phyloP scores from a whole-genome alignment of 805 yeast species.

The Candida multigemmis region DNA sequence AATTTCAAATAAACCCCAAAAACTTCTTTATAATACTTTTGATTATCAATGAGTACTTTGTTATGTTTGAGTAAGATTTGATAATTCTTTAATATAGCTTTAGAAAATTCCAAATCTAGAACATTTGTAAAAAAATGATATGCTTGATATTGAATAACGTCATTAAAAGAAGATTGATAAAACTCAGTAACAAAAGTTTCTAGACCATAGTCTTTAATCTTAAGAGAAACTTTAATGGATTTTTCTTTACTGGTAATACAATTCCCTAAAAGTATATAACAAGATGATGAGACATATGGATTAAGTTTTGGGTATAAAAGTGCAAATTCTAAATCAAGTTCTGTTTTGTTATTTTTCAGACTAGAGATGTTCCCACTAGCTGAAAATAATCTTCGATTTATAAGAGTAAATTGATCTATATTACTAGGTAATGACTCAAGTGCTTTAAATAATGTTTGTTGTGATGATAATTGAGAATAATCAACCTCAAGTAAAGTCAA shows the following conservation, averaged over 20 bases:
- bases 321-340: conserved; percentile 8
- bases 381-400: conserved; percentile 21
- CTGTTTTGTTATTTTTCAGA: conserved; percentile 9
- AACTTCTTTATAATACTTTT: conserved; percentile 24
- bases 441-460: conserved; percentile 4
- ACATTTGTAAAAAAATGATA: conserved; percentile 25
- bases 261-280: conserved; percentile 27
- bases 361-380: conserved; percentile 25
- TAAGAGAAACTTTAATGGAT: conserved; percentile 5
- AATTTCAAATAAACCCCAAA: conserved; percentile 17
- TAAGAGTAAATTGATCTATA: conserved; percentile 4
- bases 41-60: conserved; percentile 23
- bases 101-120: conserved; percentile 8
- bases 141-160: conserved; percentile 28
- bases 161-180: conserved; percentile 13
- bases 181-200: conserved; percentile 10
- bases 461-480: too few relatives aligned
- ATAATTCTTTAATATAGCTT: conserved; percentile 7
- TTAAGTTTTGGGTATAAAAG: too few relatives aligned
- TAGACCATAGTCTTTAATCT: conserved; percentile 4
- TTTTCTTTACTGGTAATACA: conserved; percentile 13
- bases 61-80: conserved; percentile 9
- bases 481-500: conserved; percentile 13
- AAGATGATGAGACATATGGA: conserved; percentile 18
- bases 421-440: conserved; percentile 2